phyloP scores from a whole-genome alignment of 2,329 filamentous ascomycete genomes.

The Trichoderma aggressivum region DNA sequence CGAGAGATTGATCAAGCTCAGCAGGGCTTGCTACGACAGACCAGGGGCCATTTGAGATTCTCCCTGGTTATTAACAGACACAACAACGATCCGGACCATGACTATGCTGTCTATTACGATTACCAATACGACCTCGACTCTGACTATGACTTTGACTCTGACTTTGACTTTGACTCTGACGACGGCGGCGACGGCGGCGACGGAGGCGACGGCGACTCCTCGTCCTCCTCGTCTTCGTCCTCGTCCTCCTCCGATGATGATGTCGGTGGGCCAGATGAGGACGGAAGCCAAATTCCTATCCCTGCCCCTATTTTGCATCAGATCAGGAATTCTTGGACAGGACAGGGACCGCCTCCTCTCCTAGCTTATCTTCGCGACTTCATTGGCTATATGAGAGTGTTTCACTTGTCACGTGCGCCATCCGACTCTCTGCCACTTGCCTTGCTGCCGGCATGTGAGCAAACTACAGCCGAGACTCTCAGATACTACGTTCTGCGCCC shows the following conservation, averaged over 20 bases:
- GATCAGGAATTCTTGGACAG: neutral
- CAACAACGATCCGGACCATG: neutral
- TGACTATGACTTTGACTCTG: neutral
- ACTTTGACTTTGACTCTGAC: neutral
- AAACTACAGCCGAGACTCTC: slow-evolving; percentile 42
- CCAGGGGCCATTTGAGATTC: neutral
- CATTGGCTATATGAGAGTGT: neutral
- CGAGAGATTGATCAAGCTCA: neutral
- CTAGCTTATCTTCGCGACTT: neutral
- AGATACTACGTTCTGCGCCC: slow-evolving; percentile 45
- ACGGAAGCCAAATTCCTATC: neutral
- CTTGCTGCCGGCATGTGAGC: slow-evolving; percentile 30
- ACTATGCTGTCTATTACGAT: neutral
- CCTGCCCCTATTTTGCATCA: neutral
- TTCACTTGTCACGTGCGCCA: neutral
- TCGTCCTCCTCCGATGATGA: no score
- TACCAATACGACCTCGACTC: neutral
- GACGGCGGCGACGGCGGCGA: no score
- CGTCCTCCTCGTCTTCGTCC: no score
- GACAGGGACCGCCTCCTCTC: neutral
- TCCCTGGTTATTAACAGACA: neutral
- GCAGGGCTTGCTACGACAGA: neutral
- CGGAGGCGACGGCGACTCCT: no score
- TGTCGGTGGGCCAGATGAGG: neutral
- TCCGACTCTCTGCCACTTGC: slow-evolving; percentile 26